phyloP scores from a whole-genome alignment of 768 basidiomycete genomes.

The Lactarius pseudohatsudake region DNA sequence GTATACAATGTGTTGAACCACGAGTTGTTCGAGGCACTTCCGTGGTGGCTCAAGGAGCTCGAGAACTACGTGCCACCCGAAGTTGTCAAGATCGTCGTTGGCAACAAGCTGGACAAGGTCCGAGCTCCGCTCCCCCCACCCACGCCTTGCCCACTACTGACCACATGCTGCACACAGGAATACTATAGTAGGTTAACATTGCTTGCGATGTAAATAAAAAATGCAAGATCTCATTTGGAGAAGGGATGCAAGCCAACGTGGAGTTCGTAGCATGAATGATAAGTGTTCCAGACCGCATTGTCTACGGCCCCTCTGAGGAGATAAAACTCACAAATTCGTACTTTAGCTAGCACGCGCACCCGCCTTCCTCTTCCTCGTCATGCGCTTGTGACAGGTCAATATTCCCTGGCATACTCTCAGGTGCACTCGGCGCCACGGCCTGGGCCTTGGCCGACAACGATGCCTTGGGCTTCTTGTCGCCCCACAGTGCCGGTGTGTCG shows the following conservation, averaged over 20 bases:
- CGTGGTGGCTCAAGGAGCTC: slow-evolving; percentile 89
- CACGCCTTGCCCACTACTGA: neutral
- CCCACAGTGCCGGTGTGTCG: slow-evolving; percentile 83
- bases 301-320: neutral
- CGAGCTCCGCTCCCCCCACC: slow-evolving; percentile 11
- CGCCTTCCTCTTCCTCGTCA: slow-evolving; percentile 31
- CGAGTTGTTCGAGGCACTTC: slow-evolving; percentile 92
- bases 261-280: neutral
- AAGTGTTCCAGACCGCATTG: neutral
- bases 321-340: no score
- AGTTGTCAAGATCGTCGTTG: slow-evolving; percentile 93
- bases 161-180: slow-evolving; percentile 50
- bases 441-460: slow-evolving; percentile 22
- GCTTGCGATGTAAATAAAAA: no score
- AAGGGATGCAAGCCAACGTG: neutral
- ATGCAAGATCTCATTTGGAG: neutral
- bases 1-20: slow-evolving; percentile 95
- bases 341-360: slow-evolving; percentile 37
- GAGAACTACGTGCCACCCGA: slow-evolving; percentile 87
- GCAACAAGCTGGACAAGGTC: slow-evolving; percentile 93
- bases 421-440: slow-evolving; percentile 8
- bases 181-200: slow-evolving; percentile 45
- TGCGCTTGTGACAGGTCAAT: slow-evolving; percentile 38
- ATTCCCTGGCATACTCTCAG: slow-evolving; percentile 43
- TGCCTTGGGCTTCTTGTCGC: slow-evolving; percentile 27